A percentile compares a stretch with the other conserved stretches of the same genome.
These are phyloP conservation scores for Rubroboletus pulcherrimus DNA, from an alignment of 768 basidiomycete species.

Conservation along the genomic window DNA sequence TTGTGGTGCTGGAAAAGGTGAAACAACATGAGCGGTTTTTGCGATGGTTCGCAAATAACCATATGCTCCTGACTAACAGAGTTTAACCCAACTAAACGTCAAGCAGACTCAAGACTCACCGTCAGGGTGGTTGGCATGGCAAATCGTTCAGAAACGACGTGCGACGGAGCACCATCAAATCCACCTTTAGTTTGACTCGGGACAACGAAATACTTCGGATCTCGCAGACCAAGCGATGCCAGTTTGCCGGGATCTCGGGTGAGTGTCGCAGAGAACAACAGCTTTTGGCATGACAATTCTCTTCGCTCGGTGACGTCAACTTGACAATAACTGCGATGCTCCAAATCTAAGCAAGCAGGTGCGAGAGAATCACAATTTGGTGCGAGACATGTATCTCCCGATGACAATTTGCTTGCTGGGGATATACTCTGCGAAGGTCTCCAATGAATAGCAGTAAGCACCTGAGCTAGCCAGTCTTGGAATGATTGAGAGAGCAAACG, in stretches of 20 bases:
- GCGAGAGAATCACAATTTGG: conserved; percentile 46
- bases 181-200: conserved; percentile 44
- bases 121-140: conserved; percentile 76
- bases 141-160: conserved; percentile 69
- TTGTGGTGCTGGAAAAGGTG: conserved; percentile 67
- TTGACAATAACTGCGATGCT: conserved; percentile 23
- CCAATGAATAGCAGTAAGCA: conserved; percentile 69
- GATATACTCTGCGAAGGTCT: conserved; percentile 16
- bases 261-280: conserved; percentile 94
- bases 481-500: conserved; percentile 93
- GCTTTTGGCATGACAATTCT: conserved; percentile 79
- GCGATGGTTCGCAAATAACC: conserved; percentile 69
- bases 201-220: conserved; percentile 88
- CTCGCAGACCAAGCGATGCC: conserved; percentile 68
- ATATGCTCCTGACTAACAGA: conserved; percentile 69
- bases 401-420: neutral
- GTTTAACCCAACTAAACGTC: neutral
- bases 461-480: conserved; percentile 89
- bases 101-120: conserved; percentile 39
- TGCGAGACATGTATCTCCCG: conserved; percentile 3
- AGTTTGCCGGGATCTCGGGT: conserved; percentile 94
- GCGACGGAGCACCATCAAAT: conserved; percentile 39
- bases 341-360: conserved; percentile 48
- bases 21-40: conserved; percentile 89
- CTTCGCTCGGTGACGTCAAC: conserved; percentile 56